phyloP scores from a whole-genome alignment of 2,329 filamentous ascomycete genomes.

The Cytospora leucostoma region DNA sequence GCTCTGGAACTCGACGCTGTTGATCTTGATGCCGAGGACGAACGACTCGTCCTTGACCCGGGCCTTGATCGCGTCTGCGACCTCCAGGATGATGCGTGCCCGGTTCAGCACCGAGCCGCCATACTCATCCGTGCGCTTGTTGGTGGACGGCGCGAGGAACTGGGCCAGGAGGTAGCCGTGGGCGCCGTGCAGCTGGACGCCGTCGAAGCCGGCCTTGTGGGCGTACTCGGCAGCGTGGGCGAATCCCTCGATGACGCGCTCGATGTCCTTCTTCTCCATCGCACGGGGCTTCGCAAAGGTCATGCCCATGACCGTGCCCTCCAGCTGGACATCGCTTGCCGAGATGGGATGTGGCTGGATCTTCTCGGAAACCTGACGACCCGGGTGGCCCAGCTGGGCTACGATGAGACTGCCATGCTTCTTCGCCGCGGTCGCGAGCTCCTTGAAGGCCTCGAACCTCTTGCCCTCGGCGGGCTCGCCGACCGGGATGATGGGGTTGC shows the following conservation, averaged over 20 bases:
- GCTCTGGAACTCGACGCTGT: constrained; percentile 57
- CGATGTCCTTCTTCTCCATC: constrained; percentile 54
- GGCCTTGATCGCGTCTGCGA: constrained; percentile 42
- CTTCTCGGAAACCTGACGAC: constrained; percentile 49
- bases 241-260: constrained; percentile 54
- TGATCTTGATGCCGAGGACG: constrained; percentile 60
- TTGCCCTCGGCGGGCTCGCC: constrained; percentile 53
- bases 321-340: constrained; percentile 43
- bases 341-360: constrained; percentile 43
- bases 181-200: constrained; percentile 49
- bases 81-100: constrained; percentile 48
- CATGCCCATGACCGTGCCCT: constrained; percentile 46
- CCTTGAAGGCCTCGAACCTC: constrained; percentile 63
- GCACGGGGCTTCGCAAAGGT: constrained; percentile 54
- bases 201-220: constrained; percentile 57
- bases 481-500: constrained; percentile 60
- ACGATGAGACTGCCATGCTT: constrained; percentile 61
- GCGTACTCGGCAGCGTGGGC: constrained; percentile 58
- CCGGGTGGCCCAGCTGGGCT: constrained; percentile 64
- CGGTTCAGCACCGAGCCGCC: constrained; percentile 49
- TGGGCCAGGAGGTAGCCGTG: constrained; percentile 51
- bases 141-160: constrained; percentile 41
- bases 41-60: constrained; percentile 36
- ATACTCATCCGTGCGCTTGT: constrained; percentile 41
- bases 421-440: constrained; percentile 56